Conservation (phyloP, 2,329 filamentous ascomycete species). For the Delphinella strobiligena region DNA sequence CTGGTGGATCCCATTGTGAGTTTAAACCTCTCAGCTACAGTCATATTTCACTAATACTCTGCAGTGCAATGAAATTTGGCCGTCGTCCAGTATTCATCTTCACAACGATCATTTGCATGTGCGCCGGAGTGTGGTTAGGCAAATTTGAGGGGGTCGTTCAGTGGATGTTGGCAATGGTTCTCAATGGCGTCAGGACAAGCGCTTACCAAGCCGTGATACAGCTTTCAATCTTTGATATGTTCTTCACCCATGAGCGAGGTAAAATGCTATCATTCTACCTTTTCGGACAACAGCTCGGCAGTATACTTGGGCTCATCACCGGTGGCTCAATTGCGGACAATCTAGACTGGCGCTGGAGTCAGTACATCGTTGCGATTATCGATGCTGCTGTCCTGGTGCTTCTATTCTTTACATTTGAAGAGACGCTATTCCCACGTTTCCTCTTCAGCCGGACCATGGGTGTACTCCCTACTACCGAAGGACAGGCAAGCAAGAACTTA, state of each 20-base stretch:
- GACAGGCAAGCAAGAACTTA: background rate
- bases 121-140: slow-evolving; percentile 22
- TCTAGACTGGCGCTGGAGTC: slow-evolving; percentile 24
- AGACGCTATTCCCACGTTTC: slow-evolving; percentile 25
- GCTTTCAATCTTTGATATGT: slow-evolving; percentile 29
- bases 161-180: slow-evolving; percentile 19
- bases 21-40: too few species aligned
- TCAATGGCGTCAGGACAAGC: slow-evolving; percentile 24
- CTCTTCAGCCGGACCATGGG: slow-evolving; percentile 13
- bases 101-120: slow-evolving; percentile 21
- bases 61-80: slow-evolving; percentile 23
- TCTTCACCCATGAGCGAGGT: slow-evolving; percentile 27
- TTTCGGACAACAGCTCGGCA: slow-evolving; percentile 28
- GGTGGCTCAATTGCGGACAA: slow-evolving; percentile 25
- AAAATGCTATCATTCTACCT: slow-evolving; percentile 26
- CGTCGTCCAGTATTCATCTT: slow-evolving; percentile 27
- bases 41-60: too few species aligned
- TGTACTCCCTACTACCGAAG: background rate
- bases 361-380: slow-evolving; percentile 22
- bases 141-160: slow-evolving; percentile 17
- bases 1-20: slow-evolving; percentile 23
- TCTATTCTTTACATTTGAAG: slow-evolving; percentile 21
- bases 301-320: slow-evolving; percentile 26
- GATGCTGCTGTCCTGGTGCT: slow-evolving; percentile 12
- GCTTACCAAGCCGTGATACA: slow-evolving; percentile 29